These are phyloP conservation scores for Hirsutella rhossiliensis DNA, from an alignment of 2,329 filamentous ascomycete species.

Conservation along the genomic window DNA sequence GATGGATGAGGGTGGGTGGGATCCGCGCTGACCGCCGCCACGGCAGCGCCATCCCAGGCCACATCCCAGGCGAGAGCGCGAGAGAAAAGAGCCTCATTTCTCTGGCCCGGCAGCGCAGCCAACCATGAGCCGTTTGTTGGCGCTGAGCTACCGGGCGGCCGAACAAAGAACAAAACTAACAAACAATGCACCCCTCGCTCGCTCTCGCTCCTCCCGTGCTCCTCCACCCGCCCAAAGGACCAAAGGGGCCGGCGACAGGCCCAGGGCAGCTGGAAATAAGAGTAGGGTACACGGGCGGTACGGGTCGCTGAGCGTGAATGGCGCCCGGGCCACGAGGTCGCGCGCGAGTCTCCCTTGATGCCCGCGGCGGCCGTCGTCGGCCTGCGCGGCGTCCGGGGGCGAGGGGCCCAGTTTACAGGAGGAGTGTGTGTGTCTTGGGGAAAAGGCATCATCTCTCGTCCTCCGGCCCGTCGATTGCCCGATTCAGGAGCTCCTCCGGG, in stretches of 20 bases:
- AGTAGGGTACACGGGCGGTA: no score
- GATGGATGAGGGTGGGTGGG: no score
- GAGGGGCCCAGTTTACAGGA: no score
- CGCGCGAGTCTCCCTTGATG: no score
- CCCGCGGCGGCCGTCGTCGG: no score
- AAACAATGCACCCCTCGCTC: neutral
- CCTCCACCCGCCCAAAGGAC: neutral
- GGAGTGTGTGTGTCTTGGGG: neutral
- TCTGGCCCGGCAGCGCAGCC: neutral
- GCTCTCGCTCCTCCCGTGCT: neutral
- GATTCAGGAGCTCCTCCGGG: conserved; percentile 10
- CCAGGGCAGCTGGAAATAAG: no score
- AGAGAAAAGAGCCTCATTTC: neutral
- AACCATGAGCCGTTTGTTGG: neutral
- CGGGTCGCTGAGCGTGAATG: no score
- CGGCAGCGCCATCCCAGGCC: no score
- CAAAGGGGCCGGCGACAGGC: no score
- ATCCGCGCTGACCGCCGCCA: neutral
- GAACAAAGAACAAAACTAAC: no score
- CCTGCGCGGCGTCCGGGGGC: no score
- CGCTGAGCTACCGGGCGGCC: neutral
- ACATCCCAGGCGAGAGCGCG: neutral
- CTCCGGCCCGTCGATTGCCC: conserved; percentile 7
- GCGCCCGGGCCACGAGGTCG: no score
- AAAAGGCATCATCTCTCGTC: neutral